Base-by-base conservation (phyloP, 495 filamentous ascomycete species). In the Tetracladium setigerum region DNA sequence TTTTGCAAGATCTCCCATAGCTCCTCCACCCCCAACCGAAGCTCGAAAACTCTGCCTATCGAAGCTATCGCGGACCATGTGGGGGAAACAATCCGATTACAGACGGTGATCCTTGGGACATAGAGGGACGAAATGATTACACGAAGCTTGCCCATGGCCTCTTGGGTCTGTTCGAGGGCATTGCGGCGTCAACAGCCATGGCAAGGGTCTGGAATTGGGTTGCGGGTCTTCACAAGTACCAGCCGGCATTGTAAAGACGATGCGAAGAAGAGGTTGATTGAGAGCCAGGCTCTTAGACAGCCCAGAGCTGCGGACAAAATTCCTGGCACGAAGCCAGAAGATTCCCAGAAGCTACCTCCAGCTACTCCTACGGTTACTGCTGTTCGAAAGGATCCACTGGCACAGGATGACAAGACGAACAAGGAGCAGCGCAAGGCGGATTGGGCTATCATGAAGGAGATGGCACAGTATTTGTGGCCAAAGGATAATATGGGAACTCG, bases 361-460 rank as follows among this genome's bases (percentile, higher is more conserved):
- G 48, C 47, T 16, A 24, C 17, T 8, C 35, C 57, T 33, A 33
- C 19, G 22, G 7, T 27, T 7, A 40, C 37, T 12, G 38, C 49
- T 5, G 36, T 41, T 12, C 44, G 49, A 24, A 52, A 57, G 32
- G 69, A 70, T 48, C 64, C 64, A 27, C 57, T 72, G 18, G 66
- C 63, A 18, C 44, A 72, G 22, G 72, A 72, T 35, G 51, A 59
- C 31, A 79, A 79, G 63, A 69, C 56, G 15, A 84, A 76, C 9
- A 86, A 89, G 56, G 89, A 95, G 63, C 92, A 97, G 67, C 77
- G 92, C 38, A 94, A 89, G 65, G 94, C 89, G 5, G 92, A 98
- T 53, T 97, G 94, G 92, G 89, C 87, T 6, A 98, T 98, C 38
- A 91, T 98, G 71, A 94, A 88, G 67, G 89, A 97, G 64, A 96